Base-by-base conservation (phyloP, 2,329 filamentous ascomycete genomes). In the Scolecobasidium constrictum region DNA sequence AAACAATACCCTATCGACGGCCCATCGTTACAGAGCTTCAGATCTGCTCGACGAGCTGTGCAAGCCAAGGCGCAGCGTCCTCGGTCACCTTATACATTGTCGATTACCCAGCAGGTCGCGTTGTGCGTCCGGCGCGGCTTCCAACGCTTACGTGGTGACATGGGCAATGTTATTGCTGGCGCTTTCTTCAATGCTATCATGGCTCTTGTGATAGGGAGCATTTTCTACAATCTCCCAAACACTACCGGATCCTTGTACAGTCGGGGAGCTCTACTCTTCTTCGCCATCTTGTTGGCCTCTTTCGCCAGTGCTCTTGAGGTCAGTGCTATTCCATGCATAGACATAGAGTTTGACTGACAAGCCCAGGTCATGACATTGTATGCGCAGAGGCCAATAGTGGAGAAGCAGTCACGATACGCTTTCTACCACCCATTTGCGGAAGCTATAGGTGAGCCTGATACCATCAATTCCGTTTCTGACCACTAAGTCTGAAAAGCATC, bases 401-500 rank as follows among this genome's bases (percentile, higher is more conserved):
- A 94, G 57, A 94, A 94, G 59, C 88, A 95, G 53, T 66, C 73
- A 44, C 78, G 83, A 45, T 94, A 94, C 57, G 86, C 87, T 15
- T 71, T 94, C 15, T 94, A 94, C 54, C 88, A 94, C 54, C 86
- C 88, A 0, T 87, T 83, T 7, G 83, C 86, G 13, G 87, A 95
- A 69, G 85, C 86, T n/a, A 72, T 86, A 46, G n/a, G n/a, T n/a
- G n/a, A n/a, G n/a, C n/a, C n/a, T n/a, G n/a, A n/a, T n/a, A n/a
- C n/a, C n/a, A n/a, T n/a, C n/a, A n/a, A n/a, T n/a, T n/a, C n/a
- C n/a, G n/a, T n/a, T n/a, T n/a, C n/a, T n/a, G n/a, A n/a, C n/a
- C n/a, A n/a, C n/a, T n/a, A n/a, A n/a, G n/a, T n/a, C n/a, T n/a
- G n/a, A n/a, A n/a, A n/a, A 46, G 78, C 84, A 0, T 92, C 84